Base-by-base conservation (phyloP, 2,329 filamentous ascomycete genomes). In the Clathrospora elynae region DNA sequence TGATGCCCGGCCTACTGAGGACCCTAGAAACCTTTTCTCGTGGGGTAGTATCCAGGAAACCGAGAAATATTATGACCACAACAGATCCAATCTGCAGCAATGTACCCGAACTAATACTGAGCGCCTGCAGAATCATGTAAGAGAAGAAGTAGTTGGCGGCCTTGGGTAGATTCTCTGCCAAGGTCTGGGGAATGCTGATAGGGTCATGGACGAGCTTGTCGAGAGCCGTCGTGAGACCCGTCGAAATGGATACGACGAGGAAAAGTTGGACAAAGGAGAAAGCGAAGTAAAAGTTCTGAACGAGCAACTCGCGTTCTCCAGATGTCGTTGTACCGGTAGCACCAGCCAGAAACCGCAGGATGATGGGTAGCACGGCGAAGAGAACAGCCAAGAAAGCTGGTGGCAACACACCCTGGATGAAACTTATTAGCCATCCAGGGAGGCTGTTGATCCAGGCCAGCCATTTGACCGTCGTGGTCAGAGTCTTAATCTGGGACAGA, bases 131-230 rank as follows among this genome's bases (percentile, higher is more conserved):
- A 65, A 96, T 86, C 84, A 99, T 91, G 79, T 99, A 99, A 1
- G 90, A 92, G 77, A 96, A 97, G 76, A 97, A 99, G 71, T 97
- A 99, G 66, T 96, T 96, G 57, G 90, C 87, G 0, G 91, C 86
- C 56, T 83, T 87, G 2, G 93, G 93, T 4, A 99, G 75, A 47
- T 91, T 93, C 8, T 76, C 68, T 0, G 92, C 92, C 18, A 99
- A 74, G 0, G 87, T 77, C 12, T 82, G 70, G 0, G 93, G 82
- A 43, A 95, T 81, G 24, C 78, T 78, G n/a, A 75, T 72, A 6
- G 89, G 84, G 31, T 88, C 78, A 23, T 81, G 70, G 3, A 86
- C 75, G 8, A 93, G 67, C n/a, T 81, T 75, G 12, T 82, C 73
- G 29, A 92, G 73, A 35, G 83, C 76, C 0, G 83, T 80, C 2